Evolutionary conservation across 805 yeast genomes (phyloP).

Genomic region (Sungouiozyma ichnusensis): DNA sequence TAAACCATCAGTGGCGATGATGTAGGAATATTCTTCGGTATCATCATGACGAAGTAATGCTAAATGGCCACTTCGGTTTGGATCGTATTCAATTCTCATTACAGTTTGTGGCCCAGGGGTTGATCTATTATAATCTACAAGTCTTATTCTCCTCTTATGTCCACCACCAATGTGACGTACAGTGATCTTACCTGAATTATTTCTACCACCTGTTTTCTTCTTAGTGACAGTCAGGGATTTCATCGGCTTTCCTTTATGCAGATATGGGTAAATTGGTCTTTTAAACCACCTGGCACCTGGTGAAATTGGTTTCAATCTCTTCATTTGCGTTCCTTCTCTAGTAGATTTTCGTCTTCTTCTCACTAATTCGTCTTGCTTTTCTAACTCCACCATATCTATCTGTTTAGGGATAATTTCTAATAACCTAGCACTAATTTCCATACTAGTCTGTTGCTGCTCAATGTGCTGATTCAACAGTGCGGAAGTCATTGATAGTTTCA

Average conservation of each 20-base stretch:
- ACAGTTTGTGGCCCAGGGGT: slow-evolving; percentile 69
- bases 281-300: slow-evolving; percentile 87
- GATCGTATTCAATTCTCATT: slow-evolving; percentile 87
- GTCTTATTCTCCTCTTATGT: slow-evolving; percentile 75
- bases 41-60: slow-evolving; percentile 65
- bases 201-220: slow-evolving; percentile 77
- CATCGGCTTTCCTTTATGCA: slow-evolving; percentile 78
- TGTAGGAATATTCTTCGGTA: slow-evolving; percentile 60
- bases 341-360: slow-evolving; percentile 64
- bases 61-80: slow-evolving; percentile 86
- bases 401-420: slow-evolving; percentile 35
- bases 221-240: slow-evolving; percentile 63
- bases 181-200: slow-evolving; percentile 77
- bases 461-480: background rate
- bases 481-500: background rate
- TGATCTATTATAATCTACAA: slow-evolving; percentile 64
- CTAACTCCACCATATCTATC: slow-evolving; percentile 57
- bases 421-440: slow-evolving; percentile 14
- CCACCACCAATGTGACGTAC: slow-evolving; percentile 97
- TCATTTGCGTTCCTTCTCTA: slow-evolving; percentile 59
- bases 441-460: background rate
- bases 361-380: slow-evolving; percentile 63
- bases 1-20: slow-evolving; percentile 84
- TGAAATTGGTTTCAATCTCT: slow-evolving; percentile 66
- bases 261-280: slow-evolving; percentile 75